Evolutionary conservation across 352 stramenopile species (phyloP).

Genomic region (Phytophthora chlamydospora): DNA sequence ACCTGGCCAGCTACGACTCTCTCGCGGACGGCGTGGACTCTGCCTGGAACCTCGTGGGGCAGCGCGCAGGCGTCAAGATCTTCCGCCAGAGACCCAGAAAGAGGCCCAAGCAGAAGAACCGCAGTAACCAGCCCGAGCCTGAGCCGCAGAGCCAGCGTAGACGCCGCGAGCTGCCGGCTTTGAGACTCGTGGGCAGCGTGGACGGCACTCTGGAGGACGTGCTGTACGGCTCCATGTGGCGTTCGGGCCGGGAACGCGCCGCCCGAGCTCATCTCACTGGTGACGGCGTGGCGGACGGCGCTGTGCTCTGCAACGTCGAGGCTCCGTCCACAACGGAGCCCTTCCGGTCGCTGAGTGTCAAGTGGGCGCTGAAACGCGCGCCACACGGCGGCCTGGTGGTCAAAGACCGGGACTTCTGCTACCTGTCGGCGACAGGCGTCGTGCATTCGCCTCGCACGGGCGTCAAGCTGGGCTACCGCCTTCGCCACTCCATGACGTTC

Average conservation of each 20-base stretch:
- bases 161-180: slow-evolving; percentile 30
- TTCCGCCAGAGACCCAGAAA: slow-evolving; percentile 41
- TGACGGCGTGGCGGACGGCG: slow-evolving; percentile 49
- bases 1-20: slow-evolving; percentile 61
- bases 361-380: slow-evolving; percentile 51
- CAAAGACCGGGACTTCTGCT: slow-evolving; percentile 62
- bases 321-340: slow-evolving; percentile 34
- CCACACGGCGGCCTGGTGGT: slow-evolving; percentile 42
- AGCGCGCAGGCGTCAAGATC: slow-evolving; percentile 55
- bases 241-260: slow-evolving; percentile 34
- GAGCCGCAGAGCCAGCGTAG: background rate
- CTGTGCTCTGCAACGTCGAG: slow-evolving; percentile 49
- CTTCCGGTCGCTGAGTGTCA: slow-evolving; percentile 54
- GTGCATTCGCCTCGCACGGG: slow-evolving; percentile 38
- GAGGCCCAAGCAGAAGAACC: slow-evolving; percentile 25
- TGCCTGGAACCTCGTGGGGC: slow-evolving; percentile 55
- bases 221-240: slow-evolving; percentile 55
- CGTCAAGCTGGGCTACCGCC: slow-evolving; percentile 45
- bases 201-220: slow-evolving; percentile 50
- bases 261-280: slow-evolving; percentile 41
- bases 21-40: slow-evolving; percentile 21
- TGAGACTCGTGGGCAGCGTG: slow-evolving; percentile 48
- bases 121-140: slow-evolving; percentile 1
- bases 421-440: slow-evolving; percentile 42
- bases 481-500: slow-evolving; percentile 72